These are phyloP conservation scores for Apophysomyces variabilis DNA, from an alignment of 371 early-diverging fungal species.

Conservation along the genomic window DNA sequence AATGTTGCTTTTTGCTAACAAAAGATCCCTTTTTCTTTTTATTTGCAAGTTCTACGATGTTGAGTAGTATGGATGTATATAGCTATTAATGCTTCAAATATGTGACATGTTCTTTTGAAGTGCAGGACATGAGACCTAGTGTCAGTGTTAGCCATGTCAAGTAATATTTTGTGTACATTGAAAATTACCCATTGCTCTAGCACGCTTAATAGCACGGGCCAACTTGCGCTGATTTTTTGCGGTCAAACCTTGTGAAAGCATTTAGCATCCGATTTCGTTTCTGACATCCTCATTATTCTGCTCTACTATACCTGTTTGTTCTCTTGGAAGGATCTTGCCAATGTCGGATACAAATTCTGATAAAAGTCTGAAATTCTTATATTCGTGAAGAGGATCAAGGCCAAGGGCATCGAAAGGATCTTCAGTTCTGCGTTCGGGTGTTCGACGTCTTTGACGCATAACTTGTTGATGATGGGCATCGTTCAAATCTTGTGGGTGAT, in stretches of 20 bases:
- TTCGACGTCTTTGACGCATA: constrained; percentile 43
- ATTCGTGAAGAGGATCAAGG: constrained; percentile 75
- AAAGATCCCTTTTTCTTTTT: neutral
- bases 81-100: constrained; percentile 9
- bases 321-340: constrained; percentile 80
- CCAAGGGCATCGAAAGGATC: constrained; percentile 72
- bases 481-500: constrained; percentile 60
- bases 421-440: constrained; percentile 30
- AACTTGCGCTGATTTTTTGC: constrained; percentile 81
- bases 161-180: neutral
- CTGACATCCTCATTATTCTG: neutral
- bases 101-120: constrained; percentile 23
- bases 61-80: constrained; percentile 19
- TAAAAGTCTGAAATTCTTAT: constrained; percentile 75
- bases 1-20: neutral
- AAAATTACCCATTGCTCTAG: constrained; percentile 77
- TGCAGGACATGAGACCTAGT: constrained; percentile 56
- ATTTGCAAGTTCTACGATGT: constrained; percentile 29
- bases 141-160: neutral
- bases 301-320: constrained; percentile 61
- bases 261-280: neutral
- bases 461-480: constrained; percentile 48
- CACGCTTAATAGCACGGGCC: constrained; percentile 83
- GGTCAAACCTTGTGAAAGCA: constrained; percentile 51
- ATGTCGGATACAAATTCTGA: constrained; percentile 79